These are phyloP conservation scores for Saccharomyces hybrid DNA, from an alignment of 1,139 yeast species.

Conservation along the genomic window DNA sequence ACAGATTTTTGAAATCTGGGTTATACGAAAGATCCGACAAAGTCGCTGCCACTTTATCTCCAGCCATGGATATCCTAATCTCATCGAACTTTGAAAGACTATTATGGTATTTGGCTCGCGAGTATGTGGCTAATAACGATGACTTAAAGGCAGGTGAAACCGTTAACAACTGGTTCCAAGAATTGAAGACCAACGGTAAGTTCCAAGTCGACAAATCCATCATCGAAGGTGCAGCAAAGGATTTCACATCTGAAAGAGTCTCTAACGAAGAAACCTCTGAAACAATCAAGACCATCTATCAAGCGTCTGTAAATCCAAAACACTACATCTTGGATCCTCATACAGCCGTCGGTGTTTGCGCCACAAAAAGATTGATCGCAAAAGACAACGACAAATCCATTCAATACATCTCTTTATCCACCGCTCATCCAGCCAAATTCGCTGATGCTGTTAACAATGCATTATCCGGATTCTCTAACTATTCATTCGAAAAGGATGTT, in stretches of 20 bases:
- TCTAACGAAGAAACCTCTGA: conserved; percentile 65
- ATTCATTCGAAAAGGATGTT: conserved; percentile 80
- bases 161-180: conserved; percentile 68
- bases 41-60: conserved; percentile 86
- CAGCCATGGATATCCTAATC: conserved; percentile 96
- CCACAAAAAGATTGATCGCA: conserved; percentile 56
- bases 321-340: conserved; percentile 92
- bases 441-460: conserved; percentile 91
- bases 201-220: conserved; percentile 64
- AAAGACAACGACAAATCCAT: conserved; percentile 40
- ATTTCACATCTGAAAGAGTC: conserved; percentile 75
- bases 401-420: conserved; percentile 72
- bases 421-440: conserved; percentile 98
- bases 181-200: conserved; percentile 67
- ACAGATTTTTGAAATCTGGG: conserved; percentile 84
- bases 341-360: conserved; percentile 86
- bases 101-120: conserved; percentile 86
- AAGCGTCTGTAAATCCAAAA: conserved; percentile 42
- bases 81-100: conserved; percentile 94
- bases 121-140: conserved; percentile 46
- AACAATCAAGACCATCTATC: conserved; percentile 67
- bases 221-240: conserved; percentile 54
- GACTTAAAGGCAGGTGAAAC: conserved; percentile 69
- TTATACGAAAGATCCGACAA: conserved; percentile 65
- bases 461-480: conserved; percentile 54